Base-by-base conservation (phyloP, 2,329 filamentous ascomycete genomes). In the Aspergillus pseudonomiae region DNA sequence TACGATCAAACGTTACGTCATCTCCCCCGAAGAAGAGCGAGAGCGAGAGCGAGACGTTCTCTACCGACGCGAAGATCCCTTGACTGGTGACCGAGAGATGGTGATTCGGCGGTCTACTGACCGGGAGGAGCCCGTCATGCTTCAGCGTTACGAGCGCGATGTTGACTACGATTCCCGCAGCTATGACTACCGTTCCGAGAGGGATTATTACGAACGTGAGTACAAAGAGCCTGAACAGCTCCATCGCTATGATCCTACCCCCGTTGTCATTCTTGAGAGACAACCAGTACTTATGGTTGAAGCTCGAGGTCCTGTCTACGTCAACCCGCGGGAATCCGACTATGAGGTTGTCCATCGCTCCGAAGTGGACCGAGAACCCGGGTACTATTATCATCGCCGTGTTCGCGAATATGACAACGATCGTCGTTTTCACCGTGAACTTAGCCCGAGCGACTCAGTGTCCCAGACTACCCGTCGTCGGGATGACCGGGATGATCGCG, bases 381-480 rank as follows among this genome's bases (percentile, higher is more conserved):
- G 87, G 63, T 88, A 88, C 71, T 88, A 87, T 70, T 88, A 88
- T 71, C 84, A 88, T 68, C 83, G 85, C 61, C 79, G 83, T 48
- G 77, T 84, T 50, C 82, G 84, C 60, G 84, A 88, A 71, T 79
- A 85, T 46, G 84, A 86, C 63, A 80, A 83, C 32, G 81, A 83
- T 61, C 80, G 81, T 61, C 75, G 77, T 65, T 71, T 75, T 62
- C 74, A 81, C 26, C 80, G 78, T 59, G 80, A 83, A 63, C 71
- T 85, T 55, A 83, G 82, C 63, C 83, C 84, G 6, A 77, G 79
- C 55, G 84, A 86, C 70, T 85, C 84, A 19, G 78, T 83, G 55
- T 86, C 84, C 12, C 83, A 85, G 66, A 78, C 80, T 30, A 78
- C 78, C 52, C 78, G 81, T 55, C 75, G 73, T 32, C 77, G 73